Percentiles rank a stretch among this genome's conserved stretches.
Evolutionary conservation across 805 yeast species (phyloP).

Genomic region (Schwanniomyces vanrijiae): DNA sequence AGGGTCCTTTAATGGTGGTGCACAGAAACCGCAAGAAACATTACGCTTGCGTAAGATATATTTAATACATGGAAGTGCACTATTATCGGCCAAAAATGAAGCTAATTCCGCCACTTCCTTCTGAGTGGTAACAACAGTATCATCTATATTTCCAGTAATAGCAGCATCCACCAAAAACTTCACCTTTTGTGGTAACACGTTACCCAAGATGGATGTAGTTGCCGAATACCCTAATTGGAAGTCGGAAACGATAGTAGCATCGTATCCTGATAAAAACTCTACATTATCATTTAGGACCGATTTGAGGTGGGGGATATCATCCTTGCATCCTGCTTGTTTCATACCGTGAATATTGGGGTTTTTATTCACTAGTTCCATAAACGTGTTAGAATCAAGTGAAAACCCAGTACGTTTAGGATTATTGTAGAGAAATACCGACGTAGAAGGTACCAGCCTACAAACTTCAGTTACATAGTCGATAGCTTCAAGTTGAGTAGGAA

Average conservation of each 20-base stretch:
- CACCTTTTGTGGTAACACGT: not conserved
- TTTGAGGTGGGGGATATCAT: not conserved
- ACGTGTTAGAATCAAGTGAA: not conserved
- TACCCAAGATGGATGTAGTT: not conserved
- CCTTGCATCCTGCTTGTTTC: slow-evolving; percentile 2
- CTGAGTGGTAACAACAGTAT: not conserved
- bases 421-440: slow-evolving; percentile 1
- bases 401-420: slow-evolving; percentile 1
- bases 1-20: slow-evolving; percentile 1
- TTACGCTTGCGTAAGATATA: slow-evolving; percentile 1
- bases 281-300: not conserved
- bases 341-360: not conserved
- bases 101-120: not conserved
- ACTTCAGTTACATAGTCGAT: not conserved
- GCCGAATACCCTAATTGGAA: slow-evolving; percentile 2
- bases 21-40: slow-evolving; percentile 1
- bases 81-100: not conserved
- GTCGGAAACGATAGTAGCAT: not conserved
- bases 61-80: not conserved
- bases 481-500: slow-evolving; percentile 2
- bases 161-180: not conserved
- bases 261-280: slow-evolving; percentile 1
- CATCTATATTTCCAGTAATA: not conserved
- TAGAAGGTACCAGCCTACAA: not conserved
- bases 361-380: not conserved